Conservation (phyloP, 1,139 yeast species). For the Taphrina confusa region DNA sequence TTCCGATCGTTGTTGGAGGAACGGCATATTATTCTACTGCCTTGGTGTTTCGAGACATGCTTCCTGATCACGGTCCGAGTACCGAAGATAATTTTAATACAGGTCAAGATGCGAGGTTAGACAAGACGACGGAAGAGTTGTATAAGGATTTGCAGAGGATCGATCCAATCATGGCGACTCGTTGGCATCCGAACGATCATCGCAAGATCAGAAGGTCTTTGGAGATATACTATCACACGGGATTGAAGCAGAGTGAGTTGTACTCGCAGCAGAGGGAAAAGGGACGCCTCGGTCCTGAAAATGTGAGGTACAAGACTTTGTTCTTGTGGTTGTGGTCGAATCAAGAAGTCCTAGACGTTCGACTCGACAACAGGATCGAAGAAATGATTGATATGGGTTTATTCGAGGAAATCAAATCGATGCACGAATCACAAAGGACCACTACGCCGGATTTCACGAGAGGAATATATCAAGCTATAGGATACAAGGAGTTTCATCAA, state of each 20-base stretch:
- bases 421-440: conserved; percentile 47
- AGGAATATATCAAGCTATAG: conserved; percentile 95
- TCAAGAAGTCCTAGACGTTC: conserved; percentile 56
- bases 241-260: conserved; percentile 66
- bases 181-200: conserved; percentile 89
- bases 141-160: conserved; percentile 53
- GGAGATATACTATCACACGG: conserved; percentile 72
- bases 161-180: conserved; percentile 74
- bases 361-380: conserved; percentile 81
- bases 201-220: conserved; percentile 77
- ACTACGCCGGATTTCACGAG: conserved; percentile 57
- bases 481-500: conserved; percentile 88
- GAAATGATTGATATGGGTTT: conserved; percentile 76
- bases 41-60: conserved; percentile 65
- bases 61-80: conserved; percentile 41
- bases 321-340: conserved; percentile 84
- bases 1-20: conserved; percentile 92
- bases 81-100: conserved; percentile 18
- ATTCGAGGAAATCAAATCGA: conserved; percentile 60
- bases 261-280: conserved; percentile 59
- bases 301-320: conserved; percentile 58
- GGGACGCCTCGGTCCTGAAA: conserved; percentile 37
- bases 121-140: conserved; percentile 53
- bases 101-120: conserved; percentile 4
- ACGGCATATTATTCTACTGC: conserved; percentile 90